phyloP scores from a whole-genome alignment of 768 basidiomycete species.

The Russula dissimulans region DNA sequence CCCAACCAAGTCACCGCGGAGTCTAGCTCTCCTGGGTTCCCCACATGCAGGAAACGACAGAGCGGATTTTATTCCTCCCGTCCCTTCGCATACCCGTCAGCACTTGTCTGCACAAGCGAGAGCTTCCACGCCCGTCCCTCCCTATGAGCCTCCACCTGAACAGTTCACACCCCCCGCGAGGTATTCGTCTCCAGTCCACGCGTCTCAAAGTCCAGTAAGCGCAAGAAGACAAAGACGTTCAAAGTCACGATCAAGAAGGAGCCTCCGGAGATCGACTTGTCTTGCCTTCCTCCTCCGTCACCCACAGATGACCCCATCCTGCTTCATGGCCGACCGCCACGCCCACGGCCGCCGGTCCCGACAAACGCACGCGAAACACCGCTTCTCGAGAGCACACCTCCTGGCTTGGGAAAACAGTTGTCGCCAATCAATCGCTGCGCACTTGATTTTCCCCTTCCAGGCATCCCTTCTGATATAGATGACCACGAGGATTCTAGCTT shows the following conservation, averaged over 20 bases:
- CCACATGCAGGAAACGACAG: conserved; percentile 41
- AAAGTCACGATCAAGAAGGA: conserved; percentile 45
- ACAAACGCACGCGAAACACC: conserved; percentile 31
- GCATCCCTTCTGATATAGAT: conserved; percentile 15
- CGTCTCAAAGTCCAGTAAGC: conserved; percentile 33
- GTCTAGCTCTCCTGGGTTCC: conserved; percentile 27
- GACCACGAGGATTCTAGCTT: conserved; percentile 18
- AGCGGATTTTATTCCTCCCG: conserved; percentile 39
- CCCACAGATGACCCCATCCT: conserved; percentile 71
- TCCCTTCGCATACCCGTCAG: conserved; percentile 23
- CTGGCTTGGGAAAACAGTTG: neutral
- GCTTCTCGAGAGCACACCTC: conserved; percentile 27
- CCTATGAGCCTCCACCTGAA: conserved; percentile 57
- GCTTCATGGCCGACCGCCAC: conserved; percentile 37
- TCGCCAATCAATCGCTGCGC: conserved; percentile 14
- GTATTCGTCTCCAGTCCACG: conserved; percentile 34
- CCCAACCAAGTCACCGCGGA: conserved; percentile 24
- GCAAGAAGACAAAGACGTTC: conserved; percentile 25
- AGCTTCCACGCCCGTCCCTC: conserved; percentile 44
- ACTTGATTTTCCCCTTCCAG: conserved; percentile 14
- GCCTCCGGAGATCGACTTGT: conserved; percentile 53
- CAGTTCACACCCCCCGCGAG: conserved; percentile 62
- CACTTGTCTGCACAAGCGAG: conserved; percentile 26
- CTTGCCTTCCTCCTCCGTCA: conserved; percentile 53
- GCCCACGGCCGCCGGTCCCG: conserved; percentile 23